Evolutionary conservation across 2,329 filamentous ascomycete genomes (phyloP).

Genomic region (Sodiomyces alkalinus): DNA sequence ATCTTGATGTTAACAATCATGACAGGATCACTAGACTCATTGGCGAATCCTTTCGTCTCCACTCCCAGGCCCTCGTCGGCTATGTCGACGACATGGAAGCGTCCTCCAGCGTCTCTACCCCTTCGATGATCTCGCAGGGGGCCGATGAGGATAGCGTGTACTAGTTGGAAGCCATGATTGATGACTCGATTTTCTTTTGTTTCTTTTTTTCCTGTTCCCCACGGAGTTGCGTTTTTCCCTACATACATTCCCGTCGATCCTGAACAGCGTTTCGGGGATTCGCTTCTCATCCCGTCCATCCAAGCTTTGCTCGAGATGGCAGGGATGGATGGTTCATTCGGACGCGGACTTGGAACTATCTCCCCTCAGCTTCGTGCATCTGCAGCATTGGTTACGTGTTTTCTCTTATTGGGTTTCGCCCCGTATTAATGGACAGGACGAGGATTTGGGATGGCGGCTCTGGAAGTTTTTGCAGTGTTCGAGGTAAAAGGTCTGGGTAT

Average conservation of each 20-base stretch:
- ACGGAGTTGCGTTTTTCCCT: conserved; percentile 19
- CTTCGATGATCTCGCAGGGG: conserved; percentile 57
- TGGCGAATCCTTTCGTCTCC: conserved; percentile 95
- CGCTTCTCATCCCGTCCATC: no score
- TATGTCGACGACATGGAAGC: conserved; percentile 76
- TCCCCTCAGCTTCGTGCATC: conserved; percentile 24
- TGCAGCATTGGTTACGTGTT: conserved; percentile 9
- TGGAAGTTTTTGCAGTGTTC: no score
- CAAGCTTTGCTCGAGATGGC: no score
- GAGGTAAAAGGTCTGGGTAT: not conserved
- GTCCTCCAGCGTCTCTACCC: conserved; percentile 53
- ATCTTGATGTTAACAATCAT: conserved; percentile 9
- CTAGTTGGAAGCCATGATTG: conserved; percentile 34
- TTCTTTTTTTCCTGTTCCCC: conserved; percentile 14
- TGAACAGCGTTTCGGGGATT: conserved; percentile 5
- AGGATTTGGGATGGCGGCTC: not conserved
- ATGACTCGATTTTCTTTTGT: conserved; percentile 37
- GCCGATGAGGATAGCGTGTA: conserved; percentile 60
- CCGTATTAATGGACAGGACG: not conserved
- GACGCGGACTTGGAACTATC: conserved; percentile 24
- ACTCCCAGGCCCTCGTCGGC: conserved; percentile 84
- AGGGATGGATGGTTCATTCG: conserved; percentile 36
- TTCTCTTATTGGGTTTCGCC: conserved; percentile 9
- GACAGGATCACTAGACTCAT: conserved; percentile 79
- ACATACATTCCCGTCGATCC: conserved; percentile 28